Conservation (phyloP, 257 asterid genomes). For the Rauvolfia tetraphylla region DNA sequence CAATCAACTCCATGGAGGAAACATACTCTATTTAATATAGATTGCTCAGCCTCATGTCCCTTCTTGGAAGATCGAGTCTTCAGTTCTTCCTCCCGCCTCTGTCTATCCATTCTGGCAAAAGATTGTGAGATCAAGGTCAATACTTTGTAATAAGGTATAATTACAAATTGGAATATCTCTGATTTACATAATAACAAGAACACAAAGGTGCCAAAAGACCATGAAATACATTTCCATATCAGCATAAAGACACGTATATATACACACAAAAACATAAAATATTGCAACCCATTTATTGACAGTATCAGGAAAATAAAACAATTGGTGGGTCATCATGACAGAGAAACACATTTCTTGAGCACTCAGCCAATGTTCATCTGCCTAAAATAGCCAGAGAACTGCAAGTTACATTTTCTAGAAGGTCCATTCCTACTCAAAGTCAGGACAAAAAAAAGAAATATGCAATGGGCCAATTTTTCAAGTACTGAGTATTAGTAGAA, state of each 20-base stretch:
- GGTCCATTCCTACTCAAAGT: not conserved
- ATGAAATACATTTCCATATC: not conserved
- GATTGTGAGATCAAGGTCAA: constrained; percentile 20
- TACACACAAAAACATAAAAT: no score
- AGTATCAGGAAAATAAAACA: not conserved
- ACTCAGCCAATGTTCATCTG: not conserved
- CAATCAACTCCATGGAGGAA: not conserved
- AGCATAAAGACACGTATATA: not conserved
- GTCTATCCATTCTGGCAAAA: constrained; percentile 81
- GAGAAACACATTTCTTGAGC: not conserved
- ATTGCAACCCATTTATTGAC: not conserved
- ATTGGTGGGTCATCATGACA: not conserved
- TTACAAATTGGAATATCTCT: not conserved
- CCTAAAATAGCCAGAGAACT: not conserved
- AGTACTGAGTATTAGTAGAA: not conserved
- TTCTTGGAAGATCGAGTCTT: constrained; percentile 83
- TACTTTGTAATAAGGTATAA: not conserved
- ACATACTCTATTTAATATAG: constrained; percentile 70
- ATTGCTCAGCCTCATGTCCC: constrained; percentile 74
- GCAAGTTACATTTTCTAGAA: not conserved
- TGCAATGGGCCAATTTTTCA: no score
- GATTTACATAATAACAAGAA: not conserved
- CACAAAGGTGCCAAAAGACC: not conserved
- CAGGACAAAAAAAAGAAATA: no score
- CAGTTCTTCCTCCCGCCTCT: constrained; percentile 90